Evolutionary conservation across 345 rosid genomes (phyloP).

Genomic region (Citrus cavaleriei): DNA sequence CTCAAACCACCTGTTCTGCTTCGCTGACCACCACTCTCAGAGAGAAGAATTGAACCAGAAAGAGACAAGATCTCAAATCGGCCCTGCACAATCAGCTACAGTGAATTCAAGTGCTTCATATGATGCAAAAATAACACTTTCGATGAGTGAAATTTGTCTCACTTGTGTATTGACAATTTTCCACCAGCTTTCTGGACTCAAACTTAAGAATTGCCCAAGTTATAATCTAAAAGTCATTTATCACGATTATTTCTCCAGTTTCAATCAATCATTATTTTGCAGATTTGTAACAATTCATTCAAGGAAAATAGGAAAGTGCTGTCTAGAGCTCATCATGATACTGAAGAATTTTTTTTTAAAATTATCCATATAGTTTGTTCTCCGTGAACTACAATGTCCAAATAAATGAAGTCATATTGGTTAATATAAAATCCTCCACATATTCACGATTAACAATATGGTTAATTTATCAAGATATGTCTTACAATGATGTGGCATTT

Average conservation of each 20-base stretch:
- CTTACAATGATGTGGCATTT: not conserved
- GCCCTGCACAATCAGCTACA: slow-evolving; percentile 26
- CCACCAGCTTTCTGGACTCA: not conserved
- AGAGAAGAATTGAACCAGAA: slow-evolving; percentile 35
- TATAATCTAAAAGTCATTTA: not conserved
- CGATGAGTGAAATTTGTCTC: not conserved
- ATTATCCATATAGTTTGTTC: not conserved
- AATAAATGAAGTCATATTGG: not conserved
- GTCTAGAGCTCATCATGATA: not conserved
- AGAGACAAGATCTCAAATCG: slow-evolving; percentile 47
- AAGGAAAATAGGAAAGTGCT: not conserved
- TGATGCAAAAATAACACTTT: not conserved
- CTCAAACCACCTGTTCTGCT: slow-evolving; percentile 45
- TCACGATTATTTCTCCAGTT: not conserved
- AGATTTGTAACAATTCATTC: not conserved
- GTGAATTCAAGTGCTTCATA: not conserved
- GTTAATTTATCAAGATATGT: not conserved
- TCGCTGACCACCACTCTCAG: slow-evolving; percentile 34
- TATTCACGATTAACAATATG: not conserved
- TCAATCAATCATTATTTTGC: not conserved
- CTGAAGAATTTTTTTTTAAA: not conserved
- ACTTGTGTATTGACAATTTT: not conserved
- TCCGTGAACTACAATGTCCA: not conserved
- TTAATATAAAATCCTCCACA: not conserved
- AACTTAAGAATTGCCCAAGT: not conserved